Evolutionary conservation across 306 rosid genomes (phyloP).

Genomic region (Lathyrus tuberosus): DNA sequence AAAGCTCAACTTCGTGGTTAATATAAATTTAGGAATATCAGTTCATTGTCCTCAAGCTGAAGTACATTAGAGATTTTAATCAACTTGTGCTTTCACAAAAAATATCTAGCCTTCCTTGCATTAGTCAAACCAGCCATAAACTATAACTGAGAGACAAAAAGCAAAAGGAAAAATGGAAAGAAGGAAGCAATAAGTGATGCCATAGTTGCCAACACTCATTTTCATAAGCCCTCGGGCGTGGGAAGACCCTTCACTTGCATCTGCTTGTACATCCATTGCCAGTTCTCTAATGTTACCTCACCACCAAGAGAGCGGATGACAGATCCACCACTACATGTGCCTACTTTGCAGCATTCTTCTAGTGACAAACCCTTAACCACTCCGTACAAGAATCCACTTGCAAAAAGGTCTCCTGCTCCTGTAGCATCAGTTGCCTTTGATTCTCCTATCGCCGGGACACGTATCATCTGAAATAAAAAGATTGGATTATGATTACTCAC

Average conservation of each 20-base stretch:
- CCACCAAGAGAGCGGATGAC: slow-evolving; percentile 90
- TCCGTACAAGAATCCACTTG: slow-evolving; percentile 92
- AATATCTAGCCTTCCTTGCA: slow-evolving; percentile 32
- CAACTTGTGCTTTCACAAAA: not conserved
- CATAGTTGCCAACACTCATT: slow-evolving; percentile 34
- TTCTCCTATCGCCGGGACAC: slow-evolving; percentile 80
- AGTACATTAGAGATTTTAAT: not conserved
- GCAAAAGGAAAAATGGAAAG: slow-evolving; percentile 8
- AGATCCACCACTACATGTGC: slow-evolving; percentile 92
- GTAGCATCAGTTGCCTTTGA: slow-evolving; percentile 82
- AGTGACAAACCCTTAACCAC: slow-evolving; percentile 76
- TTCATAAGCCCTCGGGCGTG: slow-evolving; percentile 41
- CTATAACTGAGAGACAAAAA: not conserved
- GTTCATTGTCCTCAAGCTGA: slow-evolving; percentile 23
- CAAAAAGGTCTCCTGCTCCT: slow-evolving; percentile 98
- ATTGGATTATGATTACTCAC: slow-evolving; percentile 4
- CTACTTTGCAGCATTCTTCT: slow-evolving; percentile 90
- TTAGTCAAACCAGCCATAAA: slow-evolving; percentile 28
- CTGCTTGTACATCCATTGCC: slow-evolving; percentile 96
- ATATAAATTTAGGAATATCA: not conserved
- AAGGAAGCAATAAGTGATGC: not conserved
- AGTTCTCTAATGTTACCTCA: slow-evolving; percentile 75
- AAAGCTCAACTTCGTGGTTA: slow-evolving; percentile 10
- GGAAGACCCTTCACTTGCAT: slow-evolving; percentile 75
- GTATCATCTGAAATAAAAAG: slow-evolving; percentile 54